Conservation (phyloP, 768 basidiomycete species). For the Mycena capillaripes region DNA sequence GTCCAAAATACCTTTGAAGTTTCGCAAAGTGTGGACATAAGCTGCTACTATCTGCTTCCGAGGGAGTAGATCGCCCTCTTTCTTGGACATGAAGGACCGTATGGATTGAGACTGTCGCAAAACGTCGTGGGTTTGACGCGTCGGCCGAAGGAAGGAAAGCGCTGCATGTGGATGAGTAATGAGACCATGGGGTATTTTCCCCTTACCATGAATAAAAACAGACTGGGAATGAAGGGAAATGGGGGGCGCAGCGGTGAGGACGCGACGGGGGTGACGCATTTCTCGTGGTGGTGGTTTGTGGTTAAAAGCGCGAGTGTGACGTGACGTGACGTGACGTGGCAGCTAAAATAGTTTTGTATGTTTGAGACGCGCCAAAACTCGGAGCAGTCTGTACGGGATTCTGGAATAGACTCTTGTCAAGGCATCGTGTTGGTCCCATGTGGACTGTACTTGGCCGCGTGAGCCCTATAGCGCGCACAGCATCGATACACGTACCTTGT, state of each 20-base stretch:
- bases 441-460: conserved; percentile 22
- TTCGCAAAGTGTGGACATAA: conserved; percentile 5
- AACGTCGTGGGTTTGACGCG: neutral
- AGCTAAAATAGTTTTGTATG: too few relatives aligned
- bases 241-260: neutral
- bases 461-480: conserved; percentile 7
- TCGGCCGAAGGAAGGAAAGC: conserved; percentile 24
- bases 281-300: neutral
- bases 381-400: too few relatives aligned
- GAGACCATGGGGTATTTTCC: neutral
- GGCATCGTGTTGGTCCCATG: conserved; percentile 5
- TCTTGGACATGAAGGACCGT: conserved; percentile 20
- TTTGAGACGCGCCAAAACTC: too few relatives aligned
- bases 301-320: neutral
- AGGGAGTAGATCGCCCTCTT: neutral
- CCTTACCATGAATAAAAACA: conserved; percentile 20
- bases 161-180: conserved; percentile 7
- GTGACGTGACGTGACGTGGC: neutral
- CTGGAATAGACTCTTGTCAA: too few relatives aligned
- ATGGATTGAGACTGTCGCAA: conserved; percentile 24
- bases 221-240: neutral
- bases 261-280: conserved; percentile 29
- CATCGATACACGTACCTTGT: neutral
- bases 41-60: conserved; percentile 12
- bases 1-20: conserved; percentile 6